Evolutionary conservation across 106 monocot genomes (phyloP).

Genomic region (Dioscorea dumetorum): DNA sequence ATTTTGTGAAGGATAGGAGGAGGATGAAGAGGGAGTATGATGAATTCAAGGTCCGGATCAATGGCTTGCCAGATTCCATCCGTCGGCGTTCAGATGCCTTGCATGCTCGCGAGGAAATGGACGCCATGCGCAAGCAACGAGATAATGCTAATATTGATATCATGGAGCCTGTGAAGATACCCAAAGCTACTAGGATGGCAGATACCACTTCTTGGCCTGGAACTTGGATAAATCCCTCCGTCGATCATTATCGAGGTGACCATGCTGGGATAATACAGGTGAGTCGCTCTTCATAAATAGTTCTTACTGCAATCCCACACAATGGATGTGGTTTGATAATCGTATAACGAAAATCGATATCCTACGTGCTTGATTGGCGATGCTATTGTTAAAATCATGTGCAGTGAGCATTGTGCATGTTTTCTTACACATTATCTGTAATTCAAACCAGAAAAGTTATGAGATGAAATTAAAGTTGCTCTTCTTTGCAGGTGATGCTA

Average conservation of each 20-base stretch:
- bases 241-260: slow-evolving; percentile 19
- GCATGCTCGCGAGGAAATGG: slow-evolving; percentile 25
- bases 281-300: neutral
- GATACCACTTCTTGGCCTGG: slow-evolving; percentile 35
- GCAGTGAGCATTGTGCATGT: too few species aligned
- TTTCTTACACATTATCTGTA: too few species aligned
- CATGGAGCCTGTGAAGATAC: slow-evolving; percentile 24
- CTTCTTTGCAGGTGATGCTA: neutral
- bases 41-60: slow-evolving; percentile 43
- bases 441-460: too few species aligned
- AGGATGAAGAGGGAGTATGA: slow-evolving; percentile 39
- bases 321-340: too few species aligned
- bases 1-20: slow-evolving; percentile 40
- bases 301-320: too few species aligned
- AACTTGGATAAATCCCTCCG: slow-evolving; percentile 16
- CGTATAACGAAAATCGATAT: too few species aligned
- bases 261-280: slow-evolving; percentile 37
- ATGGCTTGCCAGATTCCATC: slow-evolving; percentile 29
- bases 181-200: slow-evolving; percentile 45
- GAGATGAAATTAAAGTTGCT: neutral
- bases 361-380: too few species aligned
- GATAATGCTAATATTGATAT: slow-evolving; percentile 12
- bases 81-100: slow-evolving; percentile 29
- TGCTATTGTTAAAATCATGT: too few species aligned
- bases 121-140: slow-evolving; percentile 12